Conservation (phyloP, 345 rosid genomes). For the Abelmoschus esculentus region DNA sequence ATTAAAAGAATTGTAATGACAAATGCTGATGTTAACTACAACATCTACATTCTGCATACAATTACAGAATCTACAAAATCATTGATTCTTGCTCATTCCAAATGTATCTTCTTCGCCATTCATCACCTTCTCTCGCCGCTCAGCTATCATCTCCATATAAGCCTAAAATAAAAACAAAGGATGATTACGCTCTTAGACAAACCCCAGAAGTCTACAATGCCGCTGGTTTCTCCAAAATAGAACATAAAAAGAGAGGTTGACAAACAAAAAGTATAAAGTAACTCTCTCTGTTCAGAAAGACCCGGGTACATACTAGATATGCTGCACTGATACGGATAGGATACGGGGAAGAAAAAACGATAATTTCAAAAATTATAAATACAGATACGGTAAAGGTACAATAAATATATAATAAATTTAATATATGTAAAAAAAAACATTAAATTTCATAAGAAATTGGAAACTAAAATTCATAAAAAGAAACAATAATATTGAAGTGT, state of each 20-base stretch:
- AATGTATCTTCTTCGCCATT: constrained; percentile 75
- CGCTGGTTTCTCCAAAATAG: not conserved
- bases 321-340: too few species aligned
- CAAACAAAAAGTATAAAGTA: not conserved
- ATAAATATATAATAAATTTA: too few species aligned
- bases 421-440: too few species aligned
- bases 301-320: not conserved
- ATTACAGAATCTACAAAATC: constrained; percentile 1
- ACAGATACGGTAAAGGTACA: too few species aligned
- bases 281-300: not conserved
- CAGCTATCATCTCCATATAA: constrained; percentile 66
- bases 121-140: constrained; percentile 58
- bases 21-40: not conserved
- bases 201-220: not conserved
- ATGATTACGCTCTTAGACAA: too few species aligned
- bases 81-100: constrained; percentile 49
- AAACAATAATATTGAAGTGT: too few species aligned
- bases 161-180: constrained; percentile 33
- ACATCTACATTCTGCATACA: not conserved
- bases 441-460: too few species aligned
- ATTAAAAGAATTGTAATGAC: not conserved
- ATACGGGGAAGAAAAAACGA: too few species aligned
- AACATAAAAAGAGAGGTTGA: too few species aligned
- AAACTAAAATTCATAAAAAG: too few species aligned
- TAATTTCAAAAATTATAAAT: too few species aligned